These are phyloP conservation scores for Chlamydomonas sp. DNA, from an alignment of 139 green algal genomes.

Conservation along the genomic window DNA sequence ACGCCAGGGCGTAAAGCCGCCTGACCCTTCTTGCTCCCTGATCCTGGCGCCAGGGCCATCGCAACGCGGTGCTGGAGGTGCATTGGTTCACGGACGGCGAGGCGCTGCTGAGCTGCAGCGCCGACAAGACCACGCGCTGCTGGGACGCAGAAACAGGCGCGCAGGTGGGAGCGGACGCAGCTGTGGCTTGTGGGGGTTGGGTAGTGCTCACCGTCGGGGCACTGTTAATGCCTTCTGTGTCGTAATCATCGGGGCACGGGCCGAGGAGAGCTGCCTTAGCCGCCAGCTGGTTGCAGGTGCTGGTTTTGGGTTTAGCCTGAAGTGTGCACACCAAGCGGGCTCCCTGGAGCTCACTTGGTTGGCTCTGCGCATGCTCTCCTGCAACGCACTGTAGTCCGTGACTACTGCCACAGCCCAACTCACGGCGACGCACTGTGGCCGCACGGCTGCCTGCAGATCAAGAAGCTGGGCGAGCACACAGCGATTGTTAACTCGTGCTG, in stretches of 20 bases:
- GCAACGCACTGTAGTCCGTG: no score
- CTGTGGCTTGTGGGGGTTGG: not conserved
- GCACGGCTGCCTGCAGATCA: conserved; percentile 63
- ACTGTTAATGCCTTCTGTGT: not conserved
- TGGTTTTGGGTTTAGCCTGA: no score
- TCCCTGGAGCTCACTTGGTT: no score
- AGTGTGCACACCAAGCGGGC: no score
- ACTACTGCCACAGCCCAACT: not conserved
- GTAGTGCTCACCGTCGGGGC: not conserved
- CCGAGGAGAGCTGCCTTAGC: no score
- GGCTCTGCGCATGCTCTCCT: no score
- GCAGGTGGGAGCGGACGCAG: conserved; percentile 34
- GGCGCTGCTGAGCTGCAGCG: conserved; percentile 79
- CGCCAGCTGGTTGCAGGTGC: no score
- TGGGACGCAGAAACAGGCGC: conserved; percentile 80
- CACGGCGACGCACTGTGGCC: not conserved
- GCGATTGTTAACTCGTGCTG: conserved; percentile 93
- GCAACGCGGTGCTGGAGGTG: conserved; percentile 94
- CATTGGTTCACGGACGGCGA: conserved; percentile 91
- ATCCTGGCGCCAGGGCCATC: conserved; percentile 76
- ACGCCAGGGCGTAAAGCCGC: no score
- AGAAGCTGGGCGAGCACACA: conserved; percentile 91
- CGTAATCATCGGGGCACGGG: no score
- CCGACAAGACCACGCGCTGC: conserved; percentile 87
- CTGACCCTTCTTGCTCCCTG: not conserved